A percentile compares a stretch with the other conserved stretches of the same genome.
Conservation (phyloP, 345 rosid species). For the Citropsis articulata region DNA sequence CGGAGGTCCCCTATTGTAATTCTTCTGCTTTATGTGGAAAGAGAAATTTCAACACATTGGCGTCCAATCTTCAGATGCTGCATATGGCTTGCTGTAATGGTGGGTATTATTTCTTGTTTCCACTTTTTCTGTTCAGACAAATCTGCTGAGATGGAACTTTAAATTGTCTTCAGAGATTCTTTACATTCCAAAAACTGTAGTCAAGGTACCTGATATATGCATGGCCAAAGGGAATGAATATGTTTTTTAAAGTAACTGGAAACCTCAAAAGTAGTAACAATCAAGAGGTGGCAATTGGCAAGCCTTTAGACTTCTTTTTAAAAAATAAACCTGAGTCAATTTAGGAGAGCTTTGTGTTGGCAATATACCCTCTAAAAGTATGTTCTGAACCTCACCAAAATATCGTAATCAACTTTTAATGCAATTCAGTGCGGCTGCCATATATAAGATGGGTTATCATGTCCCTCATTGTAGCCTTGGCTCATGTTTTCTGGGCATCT, state of each 20-base stretch:
- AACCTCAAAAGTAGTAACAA: background rate
- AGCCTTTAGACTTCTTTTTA: background rate
- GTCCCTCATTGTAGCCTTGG: background rate
- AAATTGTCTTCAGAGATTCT: background rate
- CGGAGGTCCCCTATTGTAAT: slow-evolving; percentile 22
- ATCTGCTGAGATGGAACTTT: background rate
- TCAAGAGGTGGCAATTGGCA: background rate
- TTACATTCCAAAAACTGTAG: background rate
- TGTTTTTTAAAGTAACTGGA: background rate
- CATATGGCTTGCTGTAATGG: slow-evolving; percentile 80
- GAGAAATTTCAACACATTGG: slow-evolving; percentile 33
- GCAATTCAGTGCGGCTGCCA: background rate
- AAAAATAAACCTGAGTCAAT: background rate
- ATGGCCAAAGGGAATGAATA: background rate
- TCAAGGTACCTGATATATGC: background rate
- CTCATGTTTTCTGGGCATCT: background rate
- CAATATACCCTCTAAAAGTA: background rate
- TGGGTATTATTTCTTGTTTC: slow-evolving; percentile 29
- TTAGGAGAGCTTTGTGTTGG: background rate
- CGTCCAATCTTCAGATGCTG: slow-evolving; percentile 53
- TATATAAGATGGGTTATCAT: background rate
- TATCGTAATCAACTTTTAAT: background rate
- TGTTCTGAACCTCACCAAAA: background rate
- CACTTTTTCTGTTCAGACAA: background rate
- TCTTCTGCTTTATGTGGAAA: slow-evolving; percentile 26